phyloP scores from a whole-genome alignment of 2,329 filamentous ascomycete genomes.

The Coleophoma cylindrospora region DNA sequence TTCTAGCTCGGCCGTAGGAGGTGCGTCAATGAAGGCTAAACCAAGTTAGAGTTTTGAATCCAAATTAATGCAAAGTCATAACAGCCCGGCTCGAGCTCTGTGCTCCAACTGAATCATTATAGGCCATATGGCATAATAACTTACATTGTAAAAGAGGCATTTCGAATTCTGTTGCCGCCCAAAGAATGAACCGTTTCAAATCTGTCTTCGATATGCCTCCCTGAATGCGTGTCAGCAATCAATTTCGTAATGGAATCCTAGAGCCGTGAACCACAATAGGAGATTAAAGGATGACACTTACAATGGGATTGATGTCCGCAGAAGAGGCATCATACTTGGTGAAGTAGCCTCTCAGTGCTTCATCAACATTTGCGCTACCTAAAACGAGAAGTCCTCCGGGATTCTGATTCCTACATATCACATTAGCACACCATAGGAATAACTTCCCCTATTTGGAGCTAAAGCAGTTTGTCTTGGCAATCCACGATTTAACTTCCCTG shows the following conservation, averaged over 20 bases:
- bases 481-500: too few species aligned
- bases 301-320: too few species aligned
- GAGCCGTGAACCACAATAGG: too few species aligned
- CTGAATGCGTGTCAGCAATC: too few species aligned
- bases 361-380: constrained; percentile 63
- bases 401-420: constrained; percentile 9
- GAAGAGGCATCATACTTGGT: constrained; percentile 1
- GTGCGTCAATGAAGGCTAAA: neutral
- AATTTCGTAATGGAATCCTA: too few species aligned
- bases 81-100: neutral
- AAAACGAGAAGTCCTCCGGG: constrained; percentile 61
- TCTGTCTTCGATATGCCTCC: constrained; percentile 51
- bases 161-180: constrained; percentile 51
- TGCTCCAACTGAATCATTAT: neutral
- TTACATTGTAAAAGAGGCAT: constrained; percentile 52
- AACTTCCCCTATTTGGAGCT: too few species aligned
- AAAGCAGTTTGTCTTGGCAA: too few species aligned
- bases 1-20: constrained; percentile 58
- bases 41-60: neutral
- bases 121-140: neutral
- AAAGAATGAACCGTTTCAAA: constrained; percentile 67
- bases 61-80: neutral
- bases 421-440: too few species aligned
- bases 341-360: constrained; percentile 41
- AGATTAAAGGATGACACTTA: too few species aligned